Base-by-base conservation (phyloP, 768 basidiomycete species). In the Nidularia pulvinata region DNA sequence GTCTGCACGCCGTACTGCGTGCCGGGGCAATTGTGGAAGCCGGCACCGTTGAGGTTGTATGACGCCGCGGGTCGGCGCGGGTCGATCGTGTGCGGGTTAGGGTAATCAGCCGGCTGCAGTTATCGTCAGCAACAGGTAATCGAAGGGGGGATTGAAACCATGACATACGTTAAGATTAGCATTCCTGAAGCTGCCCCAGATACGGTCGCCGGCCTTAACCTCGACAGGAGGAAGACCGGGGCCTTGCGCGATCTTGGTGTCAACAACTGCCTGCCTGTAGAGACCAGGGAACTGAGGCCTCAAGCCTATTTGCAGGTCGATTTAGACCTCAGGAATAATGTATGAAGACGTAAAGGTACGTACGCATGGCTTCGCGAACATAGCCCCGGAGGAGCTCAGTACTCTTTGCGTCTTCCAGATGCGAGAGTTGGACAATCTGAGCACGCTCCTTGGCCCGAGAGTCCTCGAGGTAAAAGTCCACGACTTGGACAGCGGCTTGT, bases 381-480 rank as follows among this genome's bases (percentile, higher is more conserved):
- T 83, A 84, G 16, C 81, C 82, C 7, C 62, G 66, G 6, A 83
- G 60, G 22, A 75, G 52, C 36, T 73, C 67, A 5, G 59, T 61
- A 49, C 72, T 72, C 33, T 65, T 56, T 3, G 59, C 46, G 54
- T 74, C 73, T 5, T 62, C 63, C 34, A 62, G 61, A 32, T 67
- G 58, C 4, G 70, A 63, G 0, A 81, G 66, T 45, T 65, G 55
- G 25, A 73, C 42, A 33, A 82, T 75, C 16, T 74, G 70, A 0
- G 61, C 67, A 9, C 69, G 64, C 55, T 82, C 77, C 46, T 63
- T 63, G 6, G 66, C 68, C 13, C 68, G 71, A 19, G 60, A 62
- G 37, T 75, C 75, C 39, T 75, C 74, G 25, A 85, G 62, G 63
- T 81, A 84, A 65, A 83, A 82, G 57, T 83, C 75, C 46, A 85